Conservation (phyloP, 1,139 yeast genomes). For the Torulaspora pretoriensis region DNA sequence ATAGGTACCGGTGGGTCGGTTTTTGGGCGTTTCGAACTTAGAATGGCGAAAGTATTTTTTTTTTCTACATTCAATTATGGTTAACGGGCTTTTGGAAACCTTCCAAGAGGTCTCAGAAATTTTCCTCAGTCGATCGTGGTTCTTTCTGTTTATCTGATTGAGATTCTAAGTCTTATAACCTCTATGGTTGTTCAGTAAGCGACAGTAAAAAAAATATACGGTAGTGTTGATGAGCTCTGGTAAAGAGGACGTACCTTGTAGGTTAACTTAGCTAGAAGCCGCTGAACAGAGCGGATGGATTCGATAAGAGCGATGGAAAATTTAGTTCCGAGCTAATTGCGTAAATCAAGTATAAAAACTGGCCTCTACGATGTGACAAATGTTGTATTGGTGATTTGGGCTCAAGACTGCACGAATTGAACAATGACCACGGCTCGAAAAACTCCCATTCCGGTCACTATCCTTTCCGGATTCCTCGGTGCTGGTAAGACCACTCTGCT, state of each 20-base stretch:
- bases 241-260: neutral
- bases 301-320: neutral
- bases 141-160: neutral
- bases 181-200: neutral
- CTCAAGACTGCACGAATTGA: neutral
- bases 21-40: no score
- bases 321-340: neutral
- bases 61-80: no score
- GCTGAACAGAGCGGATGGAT: no score
- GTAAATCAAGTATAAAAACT: neutral
- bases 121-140: neutral
- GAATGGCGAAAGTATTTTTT: no score
- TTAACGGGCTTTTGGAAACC: no score
- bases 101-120: neutral
- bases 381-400: neutral
- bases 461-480: constrained; percentile 45
- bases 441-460: constrained; percentile 41
- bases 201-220: neutral
- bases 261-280: neutral
- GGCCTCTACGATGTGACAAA: neutral
- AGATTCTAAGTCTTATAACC: neutral
- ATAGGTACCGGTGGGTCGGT: no score
- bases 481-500: constrained; percentile 46
- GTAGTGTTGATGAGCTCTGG: no score
- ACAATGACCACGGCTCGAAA: constrained; percentile 2